These are phyloP conservation scores for Silene latifolia DNA, from an alignment of 148 eudicot species.

Conservation along the genomic window DNA sequence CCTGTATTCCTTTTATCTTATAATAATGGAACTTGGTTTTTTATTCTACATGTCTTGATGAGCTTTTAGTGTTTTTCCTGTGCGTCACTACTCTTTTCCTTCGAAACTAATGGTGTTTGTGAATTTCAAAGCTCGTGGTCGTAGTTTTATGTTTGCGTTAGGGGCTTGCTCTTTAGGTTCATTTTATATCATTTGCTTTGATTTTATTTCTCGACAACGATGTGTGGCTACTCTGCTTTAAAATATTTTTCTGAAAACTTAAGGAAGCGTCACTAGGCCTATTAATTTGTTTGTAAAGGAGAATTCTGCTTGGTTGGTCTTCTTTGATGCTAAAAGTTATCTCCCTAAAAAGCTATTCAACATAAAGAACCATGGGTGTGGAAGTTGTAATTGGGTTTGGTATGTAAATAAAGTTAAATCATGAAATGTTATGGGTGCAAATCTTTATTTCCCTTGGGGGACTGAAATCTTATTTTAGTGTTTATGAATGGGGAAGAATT, in stretches of 20 bases:
- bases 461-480: no score
- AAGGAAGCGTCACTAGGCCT: neutral
- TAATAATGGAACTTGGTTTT: neutral
- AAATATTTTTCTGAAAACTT: neutral
- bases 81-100: neutral
- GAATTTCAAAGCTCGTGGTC: neutral
- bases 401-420: neutral
- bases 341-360: neutral
- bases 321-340: neutral
- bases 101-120: neutral
- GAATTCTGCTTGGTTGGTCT: neutral
- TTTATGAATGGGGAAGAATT: no score
- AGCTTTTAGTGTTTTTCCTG: neutral
- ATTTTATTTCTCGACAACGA: neutral
- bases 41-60: neutral
- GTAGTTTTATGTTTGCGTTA: neutral
- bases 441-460: no score
- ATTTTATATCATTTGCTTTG: neutral
- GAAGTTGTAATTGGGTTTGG: neutral
- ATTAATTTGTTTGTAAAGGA: neutral
- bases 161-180: neutral
- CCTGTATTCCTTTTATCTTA: slow-evolving; percentile 5
- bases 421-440: neutral
- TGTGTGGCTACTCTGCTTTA: neutral
- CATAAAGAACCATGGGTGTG: neutral